phyloP scores from a whole-genome alignment of 495 filamentous ascomycete species.

The Paragyromitra xinjiangensis region DNA sequence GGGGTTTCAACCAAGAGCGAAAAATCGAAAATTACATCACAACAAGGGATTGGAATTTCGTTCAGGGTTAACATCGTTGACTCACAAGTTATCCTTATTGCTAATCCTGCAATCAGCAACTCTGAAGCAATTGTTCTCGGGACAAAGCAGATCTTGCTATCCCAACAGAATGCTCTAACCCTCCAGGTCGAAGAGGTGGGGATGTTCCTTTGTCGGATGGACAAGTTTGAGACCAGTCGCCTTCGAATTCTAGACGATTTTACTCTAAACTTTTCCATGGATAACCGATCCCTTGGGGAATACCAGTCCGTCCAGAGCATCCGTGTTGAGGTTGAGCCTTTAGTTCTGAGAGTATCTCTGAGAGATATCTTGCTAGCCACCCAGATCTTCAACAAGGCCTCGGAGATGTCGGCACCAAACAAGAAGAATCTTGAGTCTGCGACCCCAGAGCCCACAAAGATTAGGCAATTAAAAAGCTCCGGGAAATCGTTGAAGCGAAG shows the following conservation, averaged over 20 bases:
- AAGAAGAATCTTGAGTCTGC: conserved; percentile 57
- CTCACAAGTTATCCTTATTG: conserved; percentile 93
- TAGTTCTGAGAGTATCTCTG: conserved; percentile 90
- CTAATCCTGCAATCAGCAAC: conserved; percentile 85
- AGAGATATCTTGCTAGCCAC: conserved; percentile 93
- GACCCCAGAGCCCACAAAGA: conserved; percentile 67
- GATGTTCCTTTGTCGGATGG: conserved; percentile 99
- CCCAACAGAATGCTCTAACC: conserved; percentile 92
- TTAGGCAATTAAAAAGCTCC: conserved; percentile 70
- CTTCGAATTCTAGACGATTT: conserved; percentile 96
- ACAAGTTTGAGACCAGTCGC: conserved; percentile 85
- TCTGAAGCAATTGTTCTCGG: conserved; percentile 96
- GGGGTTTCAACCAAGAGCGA: conserved; percentile 18
- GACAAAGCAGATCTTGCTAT: conserved; percentile 90
- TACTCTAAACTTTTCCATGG: conserved; percentile 86
- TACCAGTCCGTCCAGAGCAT: conserved; percentile 77
- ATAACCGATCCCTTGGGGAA: conserved; percentile 71
- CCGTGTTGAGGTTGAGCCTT: conserved; percentile 84
- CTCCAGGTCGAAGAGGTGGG: conserved; percentile 91
- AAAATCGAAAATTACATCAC: conserved; percentile 46
- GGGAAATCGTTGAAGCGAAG: conserved; percentile 65
- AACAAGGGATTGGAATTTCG: conserved; percentile 74
- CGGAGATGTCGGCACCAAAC: conserved; percentile 74
- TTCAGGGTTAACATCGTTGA: conserved; percentile 94
- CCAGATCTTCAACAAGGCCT: conserved; percentile 91